Percentiles rank a stretch among this genome's conserved stretches.
Conservation (phyloP, 768 basidiomycete species). For the Hypsizygus marmoreus region DNA sequence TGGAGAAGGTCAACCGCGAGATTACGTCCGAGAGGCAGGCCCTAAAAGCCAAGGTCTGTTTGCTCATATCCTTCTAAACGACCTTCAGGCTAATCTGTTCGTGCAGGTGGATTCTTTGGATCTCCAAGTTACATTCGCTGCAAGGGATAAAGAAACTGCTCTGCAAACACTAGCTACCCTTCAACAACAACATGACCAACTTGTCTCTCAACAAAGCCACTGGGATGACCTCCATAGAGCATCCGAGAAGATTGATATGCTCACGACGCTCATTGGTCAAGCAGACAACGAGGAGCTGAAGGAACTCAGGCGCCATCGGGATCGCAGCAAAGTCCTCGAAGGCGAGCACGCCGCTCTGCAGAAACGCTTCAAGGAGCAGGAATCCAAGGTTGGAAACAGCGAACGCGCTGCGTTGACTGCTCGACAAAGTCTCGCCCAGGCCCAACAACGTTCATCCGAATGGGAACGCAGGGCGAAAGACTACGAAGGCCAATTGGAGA, state of each 20-base stretch:
- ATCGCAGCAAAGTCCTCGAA: constrained; percentile 64
- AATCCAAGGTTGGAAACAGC: constrained; percentile 57
- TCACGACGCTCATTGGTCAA: constrained; percentile 62
- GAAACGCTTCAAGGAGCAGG: constrained; percentile 74
- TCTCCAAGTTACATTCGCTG: constrained; percentile 52
- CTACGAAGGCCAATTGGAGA: constrained; percentile 63
- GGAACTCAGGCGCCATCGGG: constrained; percentile 68
- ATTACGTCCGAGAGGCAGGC: constrained; percentile 54
- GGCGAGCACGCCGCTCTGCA: constrained; percentile 66
- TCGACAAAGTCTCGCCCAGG: constrained; percentile 66
- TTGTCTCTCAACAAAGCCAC: constrained; percentile 64
- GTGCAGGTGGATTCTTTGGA: constrained; percentile 63
- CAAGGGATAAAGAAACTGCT: constrained; percentile 65
- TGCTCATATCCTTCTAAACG: background rate
- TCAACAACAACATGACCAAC: constrained; percentile 60
- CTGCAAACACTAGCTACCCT: constrained; percentile 51
- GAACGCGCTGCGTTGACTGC: constrained; percentile 60
- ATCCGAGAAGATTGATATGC: constrained; percentile 70
- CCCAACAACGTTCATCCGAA: constrained; percentile 77
- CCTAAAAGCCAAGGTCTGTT: constrained; percentile 61
- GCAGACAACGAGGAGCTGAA: constrained; percentile 72
- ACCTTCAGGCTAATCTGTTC: constrained; percentile 13
- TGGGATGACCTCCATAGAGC: constrained; percentile 78
- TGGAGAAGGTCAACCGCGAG: constrained; percentile 65
- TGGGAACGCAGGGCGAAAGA: constrained; percentile 83